Base-by-base conservation (phyloP, 2,329 filamentous ascomycete species). In the Colletotrichum sp. region DNA sequence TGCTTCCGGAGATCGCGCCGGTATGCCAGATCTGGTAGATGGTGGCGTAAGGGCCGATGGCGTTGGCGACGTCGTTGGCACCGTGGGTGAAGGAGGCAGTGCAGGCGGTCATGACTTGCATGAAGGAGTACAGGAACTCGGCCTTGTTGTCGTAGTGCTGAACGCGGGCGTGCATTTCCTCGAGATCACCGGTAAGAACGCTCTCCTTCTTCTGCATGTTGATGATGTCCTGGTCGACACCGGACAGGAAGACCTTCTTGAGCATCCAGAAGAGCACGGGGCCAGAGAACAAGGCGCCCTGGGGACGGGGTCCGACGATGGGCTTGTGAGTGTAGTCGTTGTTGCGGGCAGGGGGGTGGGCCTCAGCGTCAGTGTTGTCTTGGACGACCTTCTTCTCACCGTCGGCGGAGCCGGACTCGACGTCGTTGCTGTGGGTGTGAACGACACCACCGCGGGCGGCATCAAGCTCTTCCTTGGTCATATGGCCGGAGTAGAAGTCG, bases 11-110 rank as follows among this genome's bases (percentile, higher is more conserved):
- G 2, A 91, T 81, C 0, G 79, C 80, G 3, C 89, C 90, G 0
- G 85, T 87, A 36, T 84, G 79, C 90, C 91, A 94, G 77, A 92
- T 89, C 76, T 90, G 85, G 83, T 88, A 94, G 79, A 93, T 91
- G 68, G 91, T 89, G 3, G 92, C 90, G 80, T 90, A 93, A 2
- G 92, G 92, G 1, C 91, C 92, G 71, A 92, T 88, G 32, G 92
- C 91, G 80, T 89, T 93, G 79, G 90, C 86, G 24, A 94, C 90
- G 76, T 94, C 92, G 82, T 94, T 94, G 78, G 92, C 91, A 28
- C 92, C 92, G 84, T 94, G 92, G 3, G 90, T 90, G 77, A 93
- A 93, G 5, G 91, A 92, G 16, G 91, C 90, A 36, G 91, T 91
- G 78, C 89, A 89, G 12, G 92, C 91, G 7, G 91, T 92, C 84